phyloP scores from a whole-genome alignment of 331 rosid genomes.

The Pyracantha coccinea region DNA sequence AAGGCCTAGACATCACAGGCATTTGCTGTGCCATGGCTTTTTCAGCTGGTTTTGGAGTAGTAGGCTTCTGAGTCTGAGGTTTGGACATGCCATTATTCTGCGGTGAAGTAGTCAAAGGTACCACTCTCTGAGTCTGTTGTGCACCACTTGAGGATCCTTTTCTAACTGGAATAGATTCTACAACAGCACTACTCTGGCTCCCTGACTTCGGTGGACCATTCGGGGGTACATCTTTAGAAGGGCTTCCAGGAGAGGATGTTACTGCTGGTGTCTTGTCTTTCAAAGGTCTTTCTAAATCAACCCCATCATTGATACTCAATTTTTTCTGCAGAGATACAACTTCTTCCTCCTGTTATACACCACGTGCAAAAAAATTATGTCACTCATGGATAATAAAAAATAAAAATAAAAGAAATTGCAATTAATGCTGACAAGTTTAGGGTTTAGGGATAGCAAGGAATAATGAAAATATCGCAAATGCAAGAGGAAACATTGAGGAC shows the following conservation, averaged over 20 bases:
- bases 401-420: neutral
- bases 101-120: constrained; percentile 30
- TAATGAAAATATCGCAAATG: neutral
- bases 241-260: constrained; percentile 50
- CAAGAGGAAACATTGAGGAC: neutral
- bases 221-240: constrained; percentile 32
- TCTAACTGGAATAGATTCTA: constrained; percentile 33
- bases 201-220: constrained; percentile 35
- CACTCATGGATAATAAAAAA: neutral
- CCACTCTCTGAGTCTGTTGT: constrained; percentile 46
- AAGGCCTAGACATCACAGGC: constrained; percentile 68
- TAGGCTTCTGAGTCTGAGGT: constrained; percentile 48
- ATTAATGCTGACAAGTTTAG: neutral
- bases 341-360: constrained; percentile 52
- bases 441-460: neutral
- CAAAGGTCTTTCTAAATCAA: constrained; percentile 38
- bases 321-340: constrained; percentile 41
- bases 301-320: constrained; percentile 40
- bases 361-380: constrained; percentile 12
- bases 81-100: constrained; percentile 34
- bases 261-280: constrained; percentile 54
- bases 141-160: constrained; percentile 39
- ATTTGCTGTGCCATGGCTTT: constrained; percentile 42
- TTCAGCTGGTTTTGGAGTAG: constrained; percentile 47
- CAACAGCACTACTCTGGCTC: constrained; percentile 26